A percentile compares a stretch with the other conserved stretches of the same genome.
Conservation (phyloP, 2,329 filamentous ascomycete genomes). For the Aureobasidium vineae region DNA sequence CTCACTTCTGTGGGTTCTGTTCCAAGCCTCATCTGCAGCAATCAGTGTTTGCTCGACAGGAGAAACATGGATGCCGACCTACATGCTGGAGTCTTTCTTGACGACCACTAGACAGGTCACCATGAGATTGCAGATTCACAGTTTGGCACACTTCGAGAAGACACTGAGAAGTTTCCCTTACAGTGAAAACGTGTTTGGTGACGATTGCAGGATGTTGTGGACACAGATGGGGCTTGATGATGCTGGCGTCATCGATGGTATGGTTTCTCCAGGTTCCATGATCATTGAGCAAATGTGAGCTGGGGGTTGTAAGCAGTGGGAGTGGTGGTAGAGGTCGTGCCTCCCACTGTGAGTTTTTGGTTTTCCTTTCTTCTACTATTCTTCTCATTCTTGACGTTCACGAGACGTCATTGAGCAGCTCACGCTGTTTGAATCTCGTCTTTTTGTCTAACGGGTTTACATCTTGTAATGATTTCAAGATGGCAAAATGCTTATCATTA, state of each 20-base stretch:
- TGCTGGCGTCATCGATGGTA: slow-evolving; percentile 4
- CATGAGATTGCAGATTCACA: slow-evolving; percentile 9
- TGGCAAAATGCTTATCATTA: not conserved
- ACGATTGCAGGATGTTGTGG: slow-evolving; percentile 16
- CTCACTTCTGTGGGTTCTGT: slow-evolving; percentile 15
- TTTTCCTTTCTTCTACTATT: not conserved
- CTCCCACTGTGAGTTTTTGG: not conserved
- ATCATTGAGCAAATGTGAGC: slow-evolving; percentile 10
- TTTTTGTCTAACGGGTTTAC: no score
- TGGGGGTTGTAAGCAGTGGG: not conserved
- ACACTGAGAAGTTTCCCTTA: slow-evolving; percentile 7
- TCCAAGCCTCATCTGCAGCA: slow-evolving; percentile 20
- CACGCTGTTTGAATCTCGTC: not conserved
- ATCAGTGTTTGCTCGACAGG: slow-evolving; percentile 11
- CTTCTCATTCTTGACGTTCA: not conserved
- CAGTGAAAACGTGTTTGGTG: slow-evolving; percentile 20
- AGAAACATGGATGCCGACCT: slow-evolving; percentile 19
- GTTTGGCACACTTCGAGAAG: slow-evolving; percentile 6
- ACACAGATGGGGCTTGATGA: slow-evolving; percentile 12
- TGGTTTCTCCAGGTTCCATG: slow-evolving; percentile 8
- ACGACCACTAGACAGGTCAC: slow-evolving; percentile 14
- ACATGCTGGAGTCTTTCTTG: slow-evolving; percentile 20
- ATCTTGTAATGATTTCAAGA: slow-evolving; percentile 5
- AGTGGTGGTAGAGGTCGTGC: not conserved
- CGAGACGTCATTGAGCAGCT: slow-evolving; percentile 2